Evolutionary conservation across 768 basidiomycete species (phyloP), one percentile per base, ranked within the genome.

Genomic region (Paxillus rubicundulus): DNA sequence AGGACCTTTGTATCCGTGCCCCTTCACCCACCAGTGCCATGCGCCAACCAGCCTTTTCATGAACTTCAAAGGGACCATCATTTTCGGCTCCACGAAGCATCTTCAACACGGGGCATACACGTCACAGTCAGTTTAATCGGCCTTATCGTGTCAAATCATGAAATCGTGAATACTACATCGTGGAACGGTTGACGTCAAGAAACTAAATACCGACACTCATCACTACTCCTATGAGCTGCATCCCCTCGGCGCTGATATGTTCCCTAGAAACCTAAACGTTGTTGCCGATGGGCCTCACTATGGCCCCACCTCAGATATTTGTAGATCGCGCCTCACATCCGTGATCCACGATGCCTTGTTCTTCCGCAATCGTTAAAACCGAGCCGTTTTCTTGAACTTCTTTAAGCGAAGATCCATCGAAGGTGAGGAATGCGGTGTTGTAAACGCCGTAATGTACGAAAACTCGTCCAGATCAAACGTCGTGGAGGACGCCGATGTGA

Each of bases 381-480:
- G 17, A 36, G 24, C 52, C 45, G 49, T 59, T 42, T 45, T 57
- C 55, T 56, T 41, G 18, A 51, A 37, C 9, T 44, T 43, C 53
- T 55, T 53, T 20, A 21, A 51, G 44, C 43, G 49, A 46, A 52
- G 36, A 34, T 37, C 49, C 5, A 45, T 50, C 6, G 62, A 64
- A 55, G 64, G 64, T 14, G 64, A 64, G 21, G 65, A 62, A 47
- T 66, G 58, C 49, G 60, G 66, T 50, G 68, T 70, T 21, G 67
- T 66, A 34, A 64, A 64, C 12, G 64, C 67, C 10, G 66, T 68
- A 32, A 66, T 28, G 43, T 68, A 64, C 27, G 69, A 70, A 62
- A 64, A 62, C 57, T 66, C 66, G 54, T 63, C 55, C 53, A 68
- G 38, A 44, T 70, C 66, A 16, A 59, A 64, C 34, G 56, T 53